Evolutionary conservation across 495 filamentous ascomycete species (phyloP).

Genomic region (Rostrohypoxylon terebratum): DNA sequence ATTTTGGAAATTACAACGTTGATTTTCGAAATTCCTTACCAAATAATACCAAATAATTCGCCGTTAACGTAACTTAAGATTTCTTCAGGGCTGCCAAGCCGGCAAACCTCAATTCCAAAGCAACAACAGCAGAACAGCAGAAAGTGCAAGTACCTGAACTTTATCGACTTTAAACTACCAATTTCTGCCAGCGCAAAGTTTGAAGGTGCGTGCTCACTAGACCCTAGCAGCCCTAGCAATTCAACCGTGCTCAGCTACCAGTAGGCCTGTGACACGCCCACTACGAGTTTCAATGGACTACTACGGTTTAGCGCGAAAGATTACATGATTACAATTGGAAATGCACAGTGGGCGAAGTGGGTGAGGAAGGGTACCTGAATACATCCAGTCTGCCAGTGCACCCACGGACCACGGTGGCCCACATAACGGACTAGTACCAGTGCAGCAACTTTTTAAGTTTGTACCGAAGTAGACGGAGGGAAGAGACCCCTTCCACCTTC

Average conservation of each 20-base stretch:
- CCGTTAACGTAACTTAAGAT: background rate
- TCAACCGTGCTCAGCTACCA: background rate
- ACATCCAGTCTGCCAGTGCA: too few relatives aligned
- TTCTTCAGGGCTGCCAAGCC: background rate
- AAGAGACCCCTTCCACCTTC: constrained; percentile 8
- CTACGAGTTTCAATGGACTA: background rate
- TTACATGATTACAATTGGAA: constrained; percentile 10
- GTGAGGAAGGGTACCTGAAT: background rate
- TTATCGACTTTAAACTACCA: background rate
- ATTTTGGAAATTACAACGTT: background rate
- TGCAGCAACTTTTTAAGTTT: too few relatives aligned
- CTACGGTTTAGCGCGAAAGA: constrained; percentile 11
- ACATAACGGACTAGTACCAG: too few relatives aligned
- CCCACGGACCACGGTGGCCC: too few relatives aligned
- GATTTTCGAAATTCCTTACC: background rate
- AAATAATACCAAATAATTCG: too few relatives aligned
- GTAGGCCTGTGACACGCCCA: constrained; percentile 25
- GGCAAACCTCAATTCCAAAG: background rate
- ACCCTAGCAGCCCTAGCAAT: constrained; percentile 37
- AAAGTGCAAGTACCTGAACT: background rate
- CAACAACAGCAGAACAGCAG: background rate
- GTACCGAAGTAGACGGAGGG: constrained; percentile 3
- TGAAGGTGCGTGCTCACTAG: constrained; percentile 26
- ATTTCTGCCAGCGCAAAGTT: constrained; percentile 24
- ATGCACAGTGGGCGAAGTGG: background rate